phyloP scores from a whole-genome alignment of 106 monocot species.

The Phalaenopsis aphrodite region DNA sequence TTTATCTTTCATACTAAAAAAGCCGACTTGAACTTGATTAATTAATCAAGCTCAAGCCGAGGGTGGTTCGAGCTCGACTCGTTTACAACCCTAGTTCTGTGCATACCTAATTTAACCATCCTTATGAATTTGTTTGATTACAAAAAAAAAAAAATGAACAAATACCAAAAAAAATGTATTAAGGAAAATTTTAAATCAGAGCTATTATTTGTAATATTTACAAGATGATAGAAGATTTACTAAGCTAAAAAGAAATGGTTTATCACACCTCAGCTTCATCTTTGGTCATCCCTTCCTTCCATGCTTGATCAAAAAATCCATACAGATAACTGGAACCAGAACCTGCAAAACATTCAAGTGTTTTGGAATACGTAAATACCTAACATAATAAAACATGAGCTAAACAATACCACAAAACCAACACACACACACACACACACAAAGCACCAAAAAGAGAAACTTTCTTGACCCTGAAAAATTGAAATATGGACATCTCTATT shows the following conservation, averaged over 20 bases:
- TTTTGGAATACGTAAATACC: not conserved
- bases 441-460: not conserved
- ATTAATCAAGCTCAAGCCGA: too few relatives aligned
- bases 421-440: not conserved
- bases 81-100: not conserved
- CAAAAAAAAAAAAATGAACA: not conserved
- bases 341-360: not conserved
- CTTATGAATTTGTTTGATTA: not conserved
- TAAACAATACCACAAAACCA: not conserved
- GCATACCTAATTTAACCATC: not conserved
- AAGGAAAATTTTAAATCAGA: too few relatives aligned
- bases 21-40: too few relatives aligned
- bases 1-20: too few relatives aligned
- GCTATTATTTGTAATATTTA: too few relatives aligned
- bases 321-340: slow-evolving; percentile 31
- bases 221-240: not conserved
- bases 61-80: too few relatives aligned
- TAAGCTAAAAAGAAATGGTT: not conserved
- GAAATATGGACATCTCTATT: too few relatives aligned
- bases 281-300: slow-evolving; percentile 30
- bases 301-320: slow-evolving; percentile 33
- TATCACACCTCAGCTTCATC: slow-evolving; percentile 29
- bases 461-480: too few relatives aligned
- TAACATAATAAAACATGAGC: not conserved
- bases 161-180: not conserved